Evolutionary conservation across 2,329 filamentous ascomycete species (phyloP), one percentile per base, ranked within the genome.

Genomic region (Paecilomyces variotii): DNA sequence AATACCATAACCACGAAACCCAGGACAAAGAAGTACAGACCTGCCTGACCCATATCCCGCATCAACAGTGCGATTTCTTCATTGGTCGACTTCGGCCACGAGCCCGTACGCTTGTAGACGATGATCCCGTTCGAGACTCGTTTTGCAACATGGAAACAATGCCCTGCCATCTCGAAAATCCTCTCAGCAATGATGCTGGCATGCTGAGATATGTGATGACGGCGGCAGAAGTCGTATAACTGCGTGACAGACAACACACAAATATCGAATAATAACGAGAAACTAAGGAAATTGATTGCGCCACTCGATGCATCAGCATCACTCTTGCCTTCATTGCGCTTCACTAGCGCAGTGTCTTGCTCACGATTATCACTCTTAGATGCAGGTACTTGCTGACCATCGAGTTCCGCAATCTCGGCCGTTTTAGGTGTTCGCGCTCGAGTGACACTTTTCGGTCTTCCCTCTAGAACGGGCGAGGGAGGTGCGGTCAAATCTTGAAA

Each of bases 371-470:
- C 28, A 39, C n/a, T 59, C 27, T 64, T 67, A 25, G 59, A 56
- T 26, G 61, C 65, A 19, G 63, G 57, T 3, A 74, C 64, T 58
- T 74, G 72, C 27, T 67, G 61, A 7, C 72, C 71, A 53, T 74
- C 72, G 30, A 74, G 57, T 55, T 74, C 72, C 3, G 72, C 72
- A 19, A 74, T 68, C 58, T 70, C 70, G 4, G 66, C 53, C 1
- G 67, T 60, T 55, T 57, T 62, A 27, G 56, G 51, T n/a, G 59
- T 56, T 30, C 57, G 58, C n/a, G 27, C 39, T 24, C 24, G 27
- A 14, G 27, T 28, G 19, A 30, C 25, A 54, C 58, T 64, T 49
- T 50, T 57, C 49, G 57, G 49, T 52, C 58, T 57, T 10, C 34
- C 53, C 51, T 52, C 25, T 26, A 25, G 50, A 52, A 45, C 12